Conservation (phyloP, 2,329 filamentous ascomycete genomes). For the Ceratocystis variospora region DNA sequence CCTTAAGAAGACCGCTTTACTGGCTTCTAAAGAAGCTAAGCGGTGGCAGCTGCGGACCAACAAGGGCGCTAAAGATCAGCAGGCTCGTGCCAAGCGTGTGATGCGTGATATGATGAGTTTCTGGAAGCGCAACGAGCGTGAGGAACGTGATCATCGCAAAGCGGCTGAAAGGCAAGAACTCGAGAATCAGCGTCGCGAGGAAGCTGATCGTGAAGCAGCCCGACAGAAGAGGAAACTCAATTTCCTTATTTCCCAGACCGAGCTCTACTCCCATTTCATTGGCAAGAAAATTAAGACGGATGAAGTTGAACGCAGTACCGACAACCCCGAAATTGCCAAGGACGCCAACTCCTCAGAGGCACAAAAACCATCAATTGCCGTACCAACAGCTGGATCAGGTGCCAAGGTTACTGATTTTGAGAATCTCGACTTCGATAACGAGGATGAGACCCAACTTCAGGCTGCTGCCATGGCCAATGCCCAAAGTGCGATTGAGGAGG, state of each 20-base stretch:
- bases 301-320: slow-evolving; percentile 80
- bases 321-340: slow-evolving; percentile 58
- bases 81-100: slow-evolving; percentile 88
- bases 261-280: slow-evolving; percentile 98
- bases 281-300: slow-evolving; percentile 98
- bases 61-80: slow-evolving; percentile 95
- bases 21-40: slow-evolving; percentile 93
- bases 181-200: slow-evolving; percentile 89
- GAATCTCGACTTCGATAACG: slow-evolving; percentile 87
- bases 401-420: slow-evolving; percentile 86
- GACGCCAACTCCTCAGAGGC: slow-evolving; percentile 34
- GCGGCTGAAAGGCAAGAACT: slow-evolving; percentile 90
- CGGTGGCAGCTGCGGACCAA: slow-evolving; percentile 96
- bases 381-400: slow-evolving; percentile 37
- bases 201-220: slow-evolving; percentile 93
- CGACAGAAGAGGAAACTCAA: slow-evolving; percentile 97
- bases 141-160: slow-evolving; percentile 88
- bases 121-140: slow-evolving; percentile 97
- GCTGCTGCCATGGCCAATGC: slow-evolving; percentile 88
- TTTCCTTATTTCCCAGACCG: slow-evolving; percentile 97
- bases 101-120: slow-evolving; percentile 99
- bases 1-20: slow-evolving; percentile 88
- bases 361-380: slow-evolving; percentile 36
- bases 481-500: slow-evolving; percentile 87
- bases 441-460: slow-evolving; percentile 70